Conservation (phyloP, 2,329 filamentous ascomycete species). For the Dactylellina sp. region DNA sequence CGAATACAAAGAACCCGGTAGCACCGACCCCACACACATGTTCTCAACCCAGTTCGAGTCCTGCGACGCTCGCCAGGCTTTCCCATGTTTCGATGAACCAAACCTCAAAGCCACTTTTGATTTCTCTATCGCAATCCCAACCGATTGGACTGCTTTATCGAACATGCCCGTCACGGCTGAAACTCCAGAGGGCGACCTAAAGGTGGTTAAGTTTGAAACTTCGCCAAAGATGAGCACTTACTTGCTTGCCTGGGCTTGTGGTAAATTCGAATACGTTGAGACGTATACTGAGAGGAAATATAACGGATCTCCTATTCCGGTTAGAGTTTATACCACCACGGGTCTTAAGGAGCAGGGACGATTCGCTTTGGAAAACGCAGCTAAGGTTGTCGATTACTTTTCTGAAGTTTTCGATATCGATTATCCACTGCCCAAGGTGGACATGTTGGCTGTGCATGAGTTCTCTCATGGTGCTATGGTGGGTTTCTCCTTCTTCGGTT, state of each 20-base stretch:
- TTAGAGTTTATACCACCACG: constrained; percentile 93
- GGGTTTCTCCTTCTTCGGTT: background rate
- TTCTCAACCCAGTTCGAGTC: constrained; percentile 98
- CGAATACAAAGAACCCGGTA: constrained; percentile 80
- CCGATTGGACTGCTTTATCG: constrained; percentile 81
- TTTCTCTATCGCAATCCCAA: constrained; percentile 89
- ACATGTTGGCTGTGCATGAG: constrained; percentile 90
- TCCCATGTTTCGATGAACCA: constrained; percentile 98
- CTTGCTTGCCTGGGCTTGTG: constrained; percentile 91
- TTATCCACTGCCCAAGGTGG: constrained; percentile 91
- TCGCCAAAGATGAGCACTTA: constrained; percentile 91
- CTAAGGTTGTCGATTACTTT: constrained; percentile 95
- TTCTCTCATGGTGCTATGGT: constrained; percentile 68
- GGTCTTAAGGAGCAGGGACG: constrained; percentile 93
- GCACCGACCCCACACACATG: constrained; percentile 68
- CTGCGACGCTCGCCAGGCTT: constrained; percentile 91
- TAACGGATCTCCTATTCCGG: constrained; percentile 88
- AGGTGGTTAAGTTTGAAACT: constrained; percentile 80
- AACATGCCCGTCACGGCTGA: constrained; percentile 80
- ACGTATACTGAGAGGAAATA: constrained; percentile 89
- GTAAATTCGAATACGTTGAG: constrained; percentile 97
- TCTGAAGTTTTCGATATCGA: constrained; percentile 93
- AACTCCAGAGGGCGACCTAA: constrained; percentile 72
- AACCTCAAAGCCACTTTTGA: constrained; percentile 97
- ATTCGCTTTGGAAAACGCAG: constrained; percentile 89